Evolutionary conservation across 495 filamentous ascomycete genomes (phyloP).

Genomic region (Aspergillus campestris): DNA sequence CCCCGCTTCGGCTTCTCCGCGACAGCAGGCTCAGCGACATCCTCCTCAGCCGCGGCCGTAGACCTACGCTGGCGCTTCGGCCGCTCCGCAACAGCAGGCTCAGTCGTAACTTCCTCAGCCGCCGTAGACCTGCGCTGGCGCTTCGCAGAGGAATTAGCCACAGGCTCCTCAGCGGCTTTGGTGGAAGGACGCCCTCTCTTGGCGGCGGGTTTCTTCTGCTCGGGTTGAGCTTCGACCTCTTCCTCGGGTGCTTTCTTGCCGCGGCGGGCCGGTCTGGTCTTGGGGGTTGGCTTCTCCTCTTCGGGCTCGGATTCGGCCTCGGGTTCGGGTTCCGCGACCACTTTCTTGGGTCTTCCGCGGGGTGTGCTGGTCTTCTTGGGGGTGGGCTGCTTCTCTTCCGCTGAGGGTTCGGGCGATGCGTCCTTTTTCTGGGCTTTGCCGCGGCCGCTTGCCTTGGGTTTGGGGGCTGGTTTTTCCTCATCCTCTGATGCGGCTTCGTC

Average conservation of each 20-base stretch:
- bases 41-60: conserved; percentile 3
- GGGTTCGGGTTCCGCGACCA: not conserved
- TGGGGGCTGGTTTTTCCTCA: conserved; percentile 21
- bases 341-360: conserved; percentile 14
- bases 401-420: conserved; percentile 13
- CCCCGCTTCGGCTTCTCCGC: conserved; percentile 26
- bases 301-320: not conserved
- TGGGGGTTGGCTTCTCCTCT: not conserved
- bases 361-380: conserved; percentile 16
- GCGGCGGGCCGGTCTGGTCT: not conserved
- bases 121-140: conserved; percentile 1
- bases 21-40: conserved; percentile 1
- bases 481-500: conserved; percentile 10
- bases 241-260: not conserved
- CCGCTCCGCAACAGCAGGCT: conserved; percentile 1
- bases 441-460: conserved; percentile 36
- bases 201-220: not conserved
- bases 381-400: conserved; percentile 16
- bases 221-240: not conserved
- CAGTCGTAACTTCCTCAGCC: conserved; percentile 2
- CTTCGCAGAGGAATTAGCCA: conserved; percentile 5
- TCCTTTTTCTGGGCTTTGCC: conserved; percentile 21
- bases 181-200: conserved; percentile 13
- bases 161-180: conserved; percentile 18
- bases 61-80: conserved; percentile 3